phyloP scores from a whole-genome alignment of 208 protist genomes.

The Trichomonas vaginalis region DNA sequence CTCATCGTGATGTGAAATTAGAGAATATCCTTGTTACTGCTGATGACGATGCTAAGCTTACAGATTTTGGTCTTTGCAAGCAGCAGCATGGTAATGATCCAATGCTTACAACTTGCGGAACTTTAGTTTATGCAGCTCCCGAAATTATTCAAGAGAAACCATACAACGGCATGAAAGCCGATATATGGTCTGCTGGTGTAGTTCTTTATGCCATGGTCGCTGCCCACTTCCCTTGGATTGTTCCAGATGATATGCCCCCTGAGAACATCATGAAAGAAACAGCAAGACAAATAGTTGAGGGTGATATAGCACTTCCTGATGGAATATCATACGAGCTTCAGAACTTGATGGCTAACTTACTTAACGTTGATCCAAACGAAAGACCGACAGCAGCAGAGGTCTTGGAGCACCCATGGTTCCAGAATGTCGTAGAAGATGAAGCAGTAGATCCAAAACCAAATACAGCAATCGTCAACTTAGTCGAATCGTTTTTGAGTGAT shows the following conservation, averaged over 20 bases:
- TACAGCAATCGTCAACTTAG: background rate
- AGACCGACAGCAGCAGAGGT: background rate
- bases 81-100: background rate
- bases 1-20: conserved; percentile 3
- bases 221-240: background rate
- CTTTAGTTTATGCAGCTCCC: background rate
- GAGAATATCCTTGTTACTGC: background rate
- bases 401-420: background rate
- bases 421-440: background rate
- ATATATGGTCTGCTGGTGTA: conserved; percentile 6
- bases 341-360: background rate
- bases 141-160: conserved; percentile 14
- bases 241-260: background rate
- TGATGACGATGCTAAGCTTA: background rate
- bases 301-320: background rate
- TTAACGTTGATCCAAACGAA: background rate
- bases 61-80: conserved; percentile 16
- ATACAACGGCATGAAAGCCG: background rate
- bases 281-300: background rate
- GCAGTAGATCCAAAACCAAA: background rate
- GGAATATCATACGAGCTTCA: background rate
- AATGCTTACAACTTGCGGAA: background rate
- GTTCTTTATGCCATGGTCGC: background rate
- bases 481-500: background rate
- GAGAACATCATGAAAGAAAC: background rate